phyloP scores from a whole-genome alignment of 441 rosid genomes.

The Gossypium armourianum region DNA sequence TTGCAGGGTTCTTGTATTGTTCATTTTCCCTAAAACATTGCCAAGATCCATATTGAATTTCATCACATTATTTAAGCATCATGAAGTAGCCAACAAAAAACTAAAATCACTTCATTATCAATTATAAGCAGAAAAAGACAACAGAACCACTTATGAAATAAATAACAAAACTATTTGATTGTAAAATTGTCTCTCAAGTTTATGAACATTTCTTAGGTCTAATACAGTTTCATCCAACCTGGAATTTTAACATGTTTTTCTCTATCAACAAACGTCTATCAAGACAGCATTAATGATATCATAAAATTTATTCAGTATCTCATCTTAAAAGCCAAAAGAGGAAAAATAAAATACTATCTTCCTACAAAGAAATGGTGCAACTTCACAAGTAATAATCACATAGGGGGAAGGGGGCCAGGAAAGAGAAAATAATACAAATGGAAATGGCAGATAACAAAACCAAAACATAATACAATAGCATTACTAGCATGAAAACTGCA shows the following conservation, averaged over 20 bases:
- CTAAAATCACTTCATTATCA: background rate
- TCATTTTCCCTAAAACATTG: constrained; percentile 59
- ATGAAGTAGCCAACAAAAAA: constrained; percentile 3
- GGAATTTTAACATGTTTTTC: background rate
- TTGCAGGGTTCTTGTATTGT: constrained; percentile 59
- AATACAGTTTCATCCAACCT: background rate
- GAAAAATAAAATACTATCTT: background rate
- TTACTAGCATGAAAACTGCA: background rate
- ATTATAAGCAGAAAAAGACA: background rate
- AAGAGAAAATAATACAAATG: background rate
- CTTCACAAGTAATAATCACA: constrained; percentile 1
- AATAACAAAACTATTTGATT: background rate
- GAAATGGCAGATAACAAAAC: background rate
- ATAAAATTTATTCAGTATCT: background rate
- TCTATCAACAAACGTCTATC: background rate
- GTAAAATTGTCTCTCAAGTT: background rate
- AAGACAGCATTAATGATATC: background rate
- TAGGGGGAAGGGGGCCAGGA: background rate
- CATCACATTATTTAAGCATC: constrained; percentile 7
- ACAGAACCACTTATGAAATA: background rate
- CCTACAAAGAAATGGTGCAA: constrained; percentile 1
- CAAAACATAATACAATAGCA: background rate
- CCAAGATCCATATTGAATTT: constrained; percentile 15
- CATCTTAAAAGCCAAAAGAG: background rate
- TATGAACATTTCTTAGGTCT: constrained; percentile 1